Conservation (phyloP, 106 monocot genomes). For the Cymbidium sinense region DNA sequence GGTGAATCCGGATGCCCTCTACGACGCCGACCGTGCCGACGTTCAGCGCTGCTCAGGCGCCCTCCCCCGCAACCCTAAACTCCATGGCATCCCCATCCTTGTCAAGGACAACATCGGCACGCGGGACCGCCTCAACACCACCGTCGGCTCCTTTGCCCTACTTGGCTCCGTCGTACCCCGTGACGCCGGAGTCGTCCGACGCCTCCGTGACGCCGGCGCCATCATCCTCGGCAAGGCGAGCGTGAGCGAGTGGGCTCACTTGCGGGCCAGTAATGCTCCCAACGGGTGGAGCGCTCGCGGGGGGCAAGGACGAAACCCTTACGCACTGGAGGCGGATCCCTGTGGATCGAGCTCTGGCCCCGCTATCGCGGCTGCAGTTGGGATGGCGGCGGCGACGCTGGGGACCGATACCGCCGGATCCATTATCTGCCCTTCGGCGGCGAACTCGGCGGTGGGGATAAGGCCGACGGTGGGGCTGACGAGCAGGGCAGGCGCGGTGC, state of each 20-base stretch:
- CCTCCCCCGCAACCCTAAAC: neutral
- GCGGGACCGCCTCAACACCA: conserved; percentile 26
- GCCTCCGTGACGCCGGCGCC: conserved; percentile 44
- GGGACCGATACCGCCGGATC: conserved; percentile 80
- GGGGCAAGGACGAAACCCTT: conserved; percentile 42
- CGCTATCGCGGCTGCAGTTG: conserved; percentile 69
- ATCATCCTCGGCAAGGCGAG: conserved; percentile 68
- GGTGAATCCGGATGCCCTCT: conserved; percentile 44
- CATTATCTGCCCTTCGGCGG: conserved; percentile 50
- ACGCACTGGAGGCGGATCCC: conserved; percentile 26
- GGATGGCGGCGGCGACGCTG: conserved; percentile 51
- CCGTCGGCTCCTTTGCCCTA: neutral
- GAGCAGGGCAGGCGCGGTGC: conserved; percentile 63
- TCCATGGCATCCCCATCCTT: conserved; percentile 41
- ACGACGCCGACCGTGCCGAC: conserved; percentile 34
- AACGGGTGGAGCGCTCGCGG: conserved; percentile 55
- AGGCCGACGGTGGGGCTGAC: conserved; percentile 80
- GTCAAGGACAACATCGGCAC: conserved; percentile 67
- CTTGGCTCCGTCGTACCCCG: neutral
- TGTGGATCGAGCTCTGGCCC: conserved; percentile 82
- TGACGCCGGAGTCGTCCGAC: conserved; percentile 45
- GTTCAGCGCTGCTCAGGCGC: neutral
- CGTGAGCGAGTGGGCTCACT: conserved; percentile 59
- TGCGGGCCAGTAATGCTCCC: conserved; percentile 23
- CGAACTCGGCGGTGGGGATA: conserved; percentile 71